Base-by-base conservation (phyloP, 768 basidiomycete species). In the Hygrocybe coccinea region DNA sequence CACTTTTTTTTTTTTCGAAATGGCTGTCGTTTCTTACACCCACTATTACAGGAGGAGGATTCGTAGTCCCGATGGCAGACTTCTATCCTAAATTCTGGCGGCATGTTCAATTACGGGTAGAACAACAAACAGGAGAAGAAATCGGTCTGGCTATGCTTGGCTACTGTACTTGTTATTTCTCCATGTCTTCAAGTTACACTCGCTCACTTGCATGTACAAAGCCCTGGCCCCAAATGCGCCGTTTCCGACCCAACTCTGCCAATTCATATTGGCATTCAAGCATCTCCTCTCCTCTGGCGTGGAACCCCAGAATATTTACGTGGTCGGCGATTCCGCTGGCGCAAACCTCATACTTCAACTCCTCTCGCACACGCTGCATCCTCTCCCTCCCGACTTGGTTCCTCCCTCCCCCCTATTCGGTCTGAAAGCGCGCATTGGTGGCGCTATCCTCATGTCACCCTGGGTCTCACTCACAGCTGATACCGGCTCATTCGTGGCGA, bases 291-390 rank as follows among this genome's bases (percentile, higher is more conserved):
- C 62, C 33, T 55, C 57, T 2, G 73, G 71, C 11, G 58, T 73
- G 6, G 54, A 60, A 11, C 71, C 72, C 5, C 55, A 59, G 36
- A 64, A 74, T 57, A 60, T 75, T 17, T 63, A 70, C 44, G 53
- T 76, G 11, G 67, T 65, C 5, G 72, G 73, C 21, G 75, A 76
- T 59, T 76, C 75, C 9, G 76, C 76, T 9, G 76, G 76, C 10
- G 74, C 60, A 0, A 69, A 70, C 44, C 65, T 76, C 24, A 60
- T 70, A 29, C 60, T 74, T 25, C 70, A 72, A 55, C 55, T 74
- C 38, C 39, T 76, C 22, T 71, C 71, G 2, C 70, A 74, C 51
- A 59, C 72, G 24, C 62, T 75, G 2, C 74, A 74, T 46, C 75
- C 76, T 2, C 53, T 71, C 7, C 29, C 29, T 29, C 53, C 63